These are phyloP conservation scores for Epichloe aotearoae DNA, from an alignment of 2,329 filamentous ascomycete species.

Conservation along the genomic window DNA sequence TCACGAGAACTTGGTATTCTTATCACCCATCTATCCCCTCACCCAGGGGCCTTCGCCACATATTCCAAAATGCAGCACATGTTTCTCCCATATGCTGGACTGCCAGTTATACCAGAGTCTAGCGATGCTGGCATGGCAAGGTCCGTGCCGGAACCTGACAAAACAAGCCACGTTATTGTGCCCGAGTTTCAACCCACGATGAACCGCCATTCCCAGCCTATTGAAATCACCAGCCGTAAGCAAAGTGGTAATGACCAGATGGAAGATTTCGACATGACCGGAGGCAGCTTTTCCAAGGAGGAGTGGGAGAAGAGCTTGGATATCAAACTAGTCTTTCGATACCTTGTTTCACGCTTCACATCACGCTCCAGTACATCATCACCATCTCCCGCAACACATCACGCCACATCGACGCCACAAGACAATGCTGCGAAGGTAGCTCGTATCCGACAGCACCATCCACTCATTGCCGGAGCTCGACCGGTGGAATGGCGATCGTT, in stretches of 20 bases:
- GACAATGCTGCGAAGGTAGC: constrained; percentile 66
- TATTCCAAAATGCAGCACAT: constrained; percentile 54
- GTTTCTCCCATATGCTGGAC: constrained; percentile 63
- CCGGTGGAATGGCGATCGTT: constrained; percentile 42
- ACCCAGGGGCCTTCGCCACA: constrained; percentile 79
- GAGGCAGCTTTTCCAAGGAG: constrained; percentile 44
- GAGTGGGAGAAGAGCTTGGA: constrained; percentile 94
- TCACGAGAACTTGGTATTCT: constrained; percentile 76
- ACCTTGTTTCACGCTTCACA: constrained; percentile 64
- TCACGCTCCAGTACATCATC: constrained; percentile 30
- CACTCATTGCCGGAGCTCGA: constrained; percentile 52
- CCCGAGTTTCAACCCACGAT: constrained; percentile 37
- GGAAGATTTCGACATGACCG: constrained; percentile 14
- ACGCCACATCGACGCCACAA: constrained; percentile 39
- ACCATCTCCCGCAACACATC: constrained; percentile 30
- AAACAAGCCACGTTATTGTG: constrained; percentile 11
- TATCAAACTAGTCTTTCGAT: constrained; percentile 81
- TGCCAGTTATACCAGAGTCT: constrained; percentile 50
- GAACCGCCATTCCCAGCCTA: constrained; percentile 21
- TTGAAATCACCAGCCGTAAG: constrained; percentile 22
- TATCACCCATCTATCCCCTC: constrained; percentile 64
- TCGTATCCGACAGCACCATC: constrained; percentile 78
- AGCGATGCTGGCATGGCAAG: constrained; percentile 19
- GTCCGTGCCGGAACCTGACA: constrained; percentile 12
- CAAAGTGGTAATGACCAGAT: constrained; percentile 10